These are phyloP conservation scores for Raddia guianensis DNA, from an alignment of 176 grass and related monocot species.

Conservation along the genomic window DNA sequence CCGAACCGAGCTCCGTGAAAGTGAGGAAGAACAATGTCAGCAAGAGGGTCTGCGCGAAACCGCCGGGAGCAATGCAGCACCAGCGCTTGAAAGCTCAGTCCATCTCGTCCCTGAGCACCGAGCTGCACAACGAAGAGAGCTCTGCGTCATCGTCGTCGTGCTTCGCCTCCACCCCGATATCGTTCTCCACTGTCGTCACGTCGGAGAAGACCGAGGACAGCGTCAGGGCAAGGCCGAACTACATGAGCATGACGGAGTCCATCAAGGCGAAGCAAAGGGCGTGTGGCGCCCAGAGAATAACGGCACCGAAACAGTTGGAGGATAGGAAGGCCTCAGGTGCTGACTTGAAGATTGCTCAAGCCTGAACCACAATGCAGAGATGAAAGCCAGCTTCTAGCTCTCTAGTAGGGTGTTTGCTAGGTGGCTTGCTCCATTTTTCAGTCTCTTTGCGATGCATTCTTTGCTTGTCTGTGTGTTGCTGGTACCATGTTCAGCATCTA, in stretches of 20 bases:
- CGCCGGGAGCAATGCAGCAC: conserved; percentile 39
- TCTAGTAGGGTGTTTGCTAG: conserved; percentile 36
- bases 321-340: conserved; percentile 44
- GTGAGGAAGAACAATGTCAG: conserved; percentile 72
- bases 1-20: conserved; percentile 63
- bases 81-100: conserved; percentile 57
- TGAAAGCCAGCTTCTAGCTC: conserved; percentile 35
- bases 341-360: conserved; percentile 46
- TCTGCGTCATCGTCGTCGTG: conserved; percentile 78
- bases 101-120: conserved; percentile 75
- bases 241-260: conserved; percentile 94
- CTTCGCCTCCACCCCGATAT: conserved; percentile 70
- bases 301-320: conserved; percentile 37
- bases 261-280: conserved; percentile 80
- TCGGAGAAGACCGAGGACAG: conserved; percentile 57
- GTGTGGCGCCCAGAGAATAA: conserved; percentile 30
- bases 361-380: conserved; percentile 29
- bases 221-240: conserved; percentile 57
- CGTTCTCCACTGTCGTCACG: conserved; percentile 53
- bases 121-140: conserved; percentile 78
- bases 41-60: conserved; percentile 69
- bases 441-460: conserved; percentile 44
- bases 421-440: conserved; percentile 38
- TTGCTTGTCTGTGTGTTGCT: conserved; percentile 40
- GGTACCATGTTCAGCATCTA: conserved; percentile 56